phyloP scores from a whole-genome alignment of 2,329 filamentous ascomycete genomes.

The Fonsecaea pugnacius region DNA sequence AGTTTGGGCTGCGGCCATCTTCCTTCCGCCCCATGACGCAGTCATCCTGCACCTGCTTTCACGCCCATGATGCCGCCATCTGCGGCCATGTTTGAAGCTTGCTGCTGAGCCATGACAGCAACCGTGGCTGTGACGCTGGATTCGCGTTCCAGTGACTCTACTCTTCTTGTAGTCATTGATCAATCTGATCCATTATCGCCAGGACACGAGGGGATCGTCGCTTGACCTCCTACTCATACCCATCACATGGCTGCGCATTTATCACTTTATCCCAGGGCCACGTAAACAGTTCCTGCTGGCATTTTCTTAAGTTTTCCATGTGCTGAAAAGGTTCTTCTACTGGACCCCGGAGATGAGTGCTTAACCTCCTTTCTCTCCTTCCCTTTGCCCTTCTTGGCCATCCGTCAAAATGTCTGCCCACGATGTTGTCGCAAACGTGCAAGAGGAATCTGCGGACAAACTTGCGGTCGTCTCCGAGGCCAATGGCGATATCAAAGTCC shows the following conservation, averaged over 20 bases:
- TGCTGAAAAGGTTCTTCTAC: constrained; percentile 1
- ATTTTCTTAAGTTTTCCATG: constrained; percentile 14
- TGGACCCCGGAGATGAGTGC: neutral
- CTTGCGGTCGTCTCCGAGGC: constrained; percentile 2
- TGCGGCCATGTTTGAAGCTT: constrained; percentile 5
- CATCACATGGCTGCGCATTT: constrained; percentile 17
- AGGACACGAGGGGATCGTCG: constrained; percentile 15
- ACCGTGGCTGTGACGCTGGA: constrained; percentile 13
- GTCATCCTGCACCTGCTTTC: constrained; percentile 20
- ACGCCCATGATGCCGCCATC: neutral
- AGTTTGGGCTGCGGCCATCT: constrained; percentile 9
- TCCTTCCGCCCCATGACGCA: constrained; percentile 25
- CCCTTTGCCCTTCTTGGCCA: neutral
- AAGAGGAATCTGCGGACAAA: constrained; percentile 14
- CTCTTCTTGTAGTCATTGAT: constrained; percentile 2
- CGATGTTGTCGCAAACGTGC: constrained; percentile 7
- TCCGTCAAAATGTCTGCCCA: constrained; percentile 11
- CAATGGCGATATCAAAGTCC: constrained; percentile 25
- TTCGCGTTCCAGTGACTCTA: constrained; percentile 11
- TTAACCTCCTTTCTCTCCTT: neutral
- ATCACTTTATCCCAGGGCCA: constrained; percentile 20
- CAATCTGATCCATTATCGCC: constrained; percentile 2
- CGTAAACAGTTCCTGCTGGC: constrained; percentile 14
- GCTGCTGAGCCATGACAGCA: constrained; percentile 16
- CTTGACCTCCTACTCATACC: constrained; percentile 1